phyloP scores from a whole-genome alignment of 1,139 yeast genomes.

The Scheffersomyces segobiensis region DNA sequence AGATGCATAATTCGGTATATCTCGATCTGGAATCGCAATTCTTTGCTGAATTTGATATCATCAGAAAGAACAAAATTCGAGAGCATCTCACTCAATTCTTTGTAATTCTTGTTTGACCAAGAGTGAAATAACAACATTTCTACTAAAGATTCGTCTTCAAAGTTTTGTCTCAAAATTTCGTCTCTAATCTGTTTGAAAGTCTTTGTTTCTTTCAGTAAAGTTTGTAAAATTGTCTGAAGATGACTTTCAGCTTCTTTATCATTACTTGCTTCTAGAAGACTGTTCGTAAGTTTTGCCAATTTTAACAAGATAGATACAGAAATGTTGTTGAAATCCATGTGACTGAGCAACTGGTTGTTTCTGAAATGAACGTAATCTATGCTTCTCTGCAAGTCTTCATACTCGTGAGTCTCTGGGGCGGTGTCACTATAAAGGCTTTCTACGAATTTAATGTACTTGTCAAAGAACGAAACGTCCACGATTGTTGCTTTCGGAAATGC shows the following conservation, averaged over 20 bases:
- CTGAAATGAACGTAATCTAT: slow-evolving; percentile 15
- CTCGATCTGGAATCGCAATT: slow-evolving; percentile 21
- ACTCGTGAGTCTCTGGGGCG: slow-evolving; percentile 40
- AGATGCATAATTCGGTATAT: slow-evolving; percentile 10
- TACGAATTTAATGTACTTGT: slow-evolving; percentile 23
- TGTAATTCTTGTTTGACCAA: slow-evolving; percentile 11
- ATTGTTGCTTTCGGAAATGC: neutral
- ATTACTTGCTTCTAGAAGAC: slow-evolving; percentile 21
- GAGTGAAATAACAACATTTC: slow-evolving; percentile 18
- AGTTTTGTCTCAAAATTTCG: slow-evolving; percentile 20
- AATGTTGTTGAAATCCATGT: slow-evolving; percentile 7
- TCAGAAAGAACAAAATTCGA: slow-evolving; percentile 19
- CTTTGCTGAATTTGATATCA: slow-evolving; percentile 23
- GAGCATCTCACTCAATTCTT: slow-evolving; percentile 10
- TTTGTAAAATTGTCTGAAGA: slow-evolving; percentile 1
- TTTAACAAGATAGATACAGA: slow-evolving; percentile 13
- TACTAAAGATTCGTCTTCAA: slow-evolving; percentile 26
- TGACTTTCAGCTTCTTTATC: slow-evolving; percentile 8
- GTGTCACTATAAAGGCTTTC: slow-evolving; percentile 29
- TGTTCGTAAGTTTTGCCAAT: slow-evolving; percentile 24
- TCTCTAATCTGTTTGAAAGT: slow-evolving; percentile 14
- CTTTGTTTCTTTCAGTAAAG: slow-evolving; percentile 6
- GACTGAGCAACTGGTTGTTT: slow-evolving; percentile 8
- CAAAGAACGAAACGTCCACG: slow-evolving; percentile 24
- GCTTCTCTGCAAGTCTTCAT: slow-evolving; percentile 29